Conservation (phyloP, 2,329 filamentous ascomycete genomes). For the Pseudogymnoascus sp. region DNA sequence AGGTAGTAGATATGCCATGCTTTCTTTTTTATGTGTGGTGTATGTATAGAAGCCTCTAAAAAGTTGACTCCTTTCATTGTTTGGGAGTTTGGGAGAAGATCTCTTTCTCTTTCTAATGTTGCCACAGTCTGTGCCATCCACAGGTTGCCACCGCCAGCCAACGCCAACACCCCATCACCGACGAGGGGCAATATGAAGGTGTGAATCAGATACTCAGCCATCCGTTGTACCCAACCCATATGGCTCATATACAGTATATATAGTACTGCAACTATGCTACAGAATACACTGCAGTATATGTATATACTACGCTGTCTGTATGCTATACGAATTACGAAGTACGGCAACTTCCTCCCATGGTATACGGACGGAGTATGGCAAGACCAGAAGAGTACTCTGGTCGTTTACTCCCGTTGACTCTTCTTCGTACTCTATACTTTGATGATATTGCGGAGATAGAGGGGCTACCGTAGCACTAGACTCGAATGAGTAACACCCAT, state of each 20-base stretch:
- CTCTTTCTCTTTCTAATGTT: not conserved
- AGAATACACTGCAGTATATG: not conserved
- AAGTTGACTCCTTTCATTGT: not conserved
- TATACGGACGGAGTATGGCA: too few relatives aligned
- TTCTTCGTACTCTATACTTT: not conserved
- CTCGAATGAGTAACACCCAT: not conserved
- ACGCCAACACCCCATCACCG: not conserved
- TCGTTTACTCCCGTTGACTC: not conserved
- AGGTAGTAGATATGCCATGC: not conserved
- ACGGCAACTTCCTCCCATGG: not conserved
- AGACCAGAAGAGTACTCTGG: not conserved
- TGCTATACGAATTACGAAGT: not conserved
- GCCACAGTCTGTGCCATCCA: not conserved
- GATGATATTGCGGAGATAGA: not conserved
- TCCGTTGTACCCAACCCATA: not conserved
- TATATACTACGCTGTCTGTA: not conserved
- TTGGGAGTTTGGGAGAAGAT: not conserved
- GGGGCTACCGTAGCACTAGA: slow-evolving; percentile 6
- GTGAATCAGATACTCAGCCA: not conserved
- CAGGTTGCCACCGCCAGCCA: not conserved
- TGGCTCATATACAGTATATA: not conserved
- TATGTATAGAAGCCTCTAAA: not conserved
- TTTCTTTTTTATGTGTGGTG: not conserved
- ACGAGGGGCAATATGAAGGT: not conserved
- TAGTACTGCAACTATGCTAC: not conserved